Percentiles rank a stretch among this genome's conserved stretches.
phyloP scores from a whole-genome alignment of 2,329 filamentous ascomycete species.

The Pestalotiopsis sp. region DNA sequence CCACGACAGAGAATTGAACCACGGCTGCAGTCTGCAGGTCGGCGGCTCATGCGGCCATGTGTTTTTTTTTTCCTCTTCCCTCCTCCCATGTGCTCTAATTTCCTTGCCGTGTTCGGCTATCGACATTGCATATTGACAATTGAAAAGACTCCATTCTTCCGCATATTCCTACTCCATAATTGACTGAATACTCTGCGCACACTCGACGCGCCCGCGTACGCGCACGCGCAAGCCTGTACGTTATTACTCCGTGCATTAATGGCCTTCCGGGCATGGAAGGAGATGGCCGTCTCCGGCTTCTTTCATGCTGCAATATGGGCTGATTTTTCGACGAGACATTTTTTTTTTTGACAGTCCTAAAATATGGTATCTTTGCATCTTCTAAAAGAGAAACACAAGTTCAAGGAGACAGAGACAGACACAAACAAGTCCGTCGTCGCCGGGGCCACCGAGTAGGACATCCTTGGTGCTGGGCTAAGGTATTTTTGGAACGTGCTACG shows the following conservation, averaged over 20 bases:
- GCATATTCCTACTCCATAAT: neutral
- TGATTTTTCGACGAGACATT: neutral
- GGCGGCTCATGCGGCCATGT: neutral
- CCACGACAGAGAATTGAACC: no score
- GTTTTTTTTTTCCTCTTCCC: neutral
- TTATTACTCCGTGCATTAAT: neutral
- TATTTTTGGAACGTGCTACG: neutral
- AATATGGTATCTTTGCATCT: neutral
- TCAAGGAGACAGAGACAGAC: neutral
- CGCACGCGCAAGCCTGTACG: neutral
- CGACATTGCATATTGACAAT: neutral
- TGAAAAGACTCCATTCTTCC: neutral
- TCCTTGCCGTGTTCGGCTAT: neutral
- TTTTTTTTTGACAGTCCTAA: neutral
- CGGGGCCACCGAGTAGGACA: neutral
- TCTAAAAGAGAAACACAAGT: neutral
- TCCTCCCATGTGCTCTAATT: neutral
- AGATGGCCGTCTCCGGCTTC: neutral
- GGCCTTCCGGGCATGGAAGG: slow-evolving; percentile 2
- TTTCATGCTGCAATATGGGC: neutral
- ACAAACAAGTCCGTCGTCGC: neutral
- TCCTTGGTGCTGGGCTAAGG: neutral
- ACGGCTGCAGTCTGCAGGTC: neutral
- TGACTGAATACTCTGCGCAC: no score
- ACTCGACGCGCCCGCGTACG: neutral